phyloP scores from a whole-genome alignment of 352 stramenopile genomes.

The Pythium rishiriense region DNA sequence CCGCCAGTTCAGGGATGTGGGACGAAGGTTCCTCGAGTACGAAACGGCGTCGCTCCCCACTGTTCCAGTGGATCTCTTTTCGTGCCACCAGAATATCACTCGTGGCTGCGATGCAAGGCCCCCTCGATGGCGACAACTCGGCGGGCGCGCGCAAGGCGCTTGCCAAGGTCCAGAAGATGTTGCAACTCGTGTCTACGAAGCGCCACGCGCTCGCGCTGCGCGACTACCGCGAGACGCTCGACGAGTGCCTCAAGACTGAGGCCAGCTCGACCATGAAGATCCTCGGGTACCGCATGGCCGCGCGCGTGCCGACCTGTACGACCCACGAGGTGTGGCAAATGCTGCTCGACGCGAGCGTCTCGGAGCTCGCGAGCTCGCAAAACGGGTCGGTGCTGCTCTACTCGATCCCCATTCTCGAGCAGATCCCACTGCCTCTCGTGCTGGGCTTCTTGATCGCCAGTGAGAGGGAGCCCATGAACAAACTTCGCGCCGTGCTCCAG shows the following conservation, averaged over 20 bases:
- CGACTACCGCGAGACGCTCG: slow-evolving; percentile 60
- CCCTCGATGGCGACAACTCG: slow-evolving; percentile 42
- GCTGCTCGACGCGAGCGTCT: slow-evolving; percentile 57
- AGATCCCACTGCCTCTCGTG: slow-evolving; percentile 58
- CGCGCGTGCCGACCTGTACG: slow-evolving; percentile 49
- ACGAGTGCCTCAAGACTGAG: slow-evolving; percentile 75
- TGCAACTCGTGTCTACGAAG: slow-evolving; percentile 52
- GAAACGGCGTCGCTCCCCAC: slow-evolving; percentile 3
- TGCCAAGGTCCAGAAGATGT: slow-evolving; percentile 59
- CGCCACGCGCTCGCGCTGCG: slow-evolving; percentile 56
- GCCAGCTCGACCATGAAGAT: slow-evolving; percentile 58
- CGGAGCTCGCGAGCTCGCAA: slow-evolving; percentile 69
- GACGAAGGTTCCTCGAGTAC: slow-evolving; percentile 11
- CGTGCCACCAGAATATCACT: no score
- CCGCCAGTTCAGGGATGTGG: neutral
- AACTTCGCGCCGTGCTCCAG: slow-evolving; percentile 60
- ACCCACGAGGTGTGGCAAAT: slow-evolving; percentile 66
- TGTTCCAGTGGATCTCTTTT: neutral
- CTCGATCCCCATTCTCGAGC: slow-evolving; percentile 54
- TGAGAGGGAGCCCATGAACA: slow-evolving; percentile 81
- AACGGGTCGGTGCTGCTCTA: slow-evolving; percentile 52
- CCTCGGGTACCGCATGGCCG: slow-evolving; percentile 68
- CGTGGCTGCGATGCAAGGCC: slow-evolving; percentile 49
- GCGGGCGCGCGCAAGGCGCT: slow-evolving; percentile 49
- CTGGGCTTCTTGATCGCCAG: slow-evolving; percentile 60